Evolutionary conservation across 768 basidiomycete species (phyloP), one percentile per base, ranked within the genome.

Genomic region (Floccularia luteovirens): DNA sequence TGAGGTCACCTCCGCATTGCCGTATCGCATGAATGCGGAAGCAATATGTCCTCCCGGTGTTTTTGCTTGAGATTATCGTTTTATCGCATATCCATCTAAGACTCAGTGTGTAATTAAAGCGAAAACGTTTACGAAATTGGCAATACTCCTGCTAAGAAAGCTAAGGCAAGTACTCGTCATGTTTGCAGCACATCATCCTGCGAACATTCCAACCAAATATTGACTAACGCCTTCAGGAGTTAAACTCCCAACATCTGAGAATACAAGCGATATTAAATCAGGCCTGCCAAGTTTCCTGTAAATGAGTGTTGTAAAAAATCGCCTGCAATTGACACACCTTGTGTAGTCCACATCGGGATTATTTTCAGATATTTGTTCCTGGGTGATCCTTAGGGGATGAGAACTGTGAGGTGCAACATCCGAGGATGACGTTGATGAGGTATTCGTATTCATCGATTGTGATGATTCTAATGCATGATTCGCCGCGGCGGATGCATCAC

Each of bases 331-430:
- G 32, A 45, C 64, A 45, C 47, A 84, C 87, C 89, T 84, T 39
- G 94, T 97, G 58, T 96, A 92, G 60, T 98, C 94, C 30, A 94
- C 90, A 51, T 83, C 77, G 5, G 93, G 94, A 59, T 88, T 80
- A 59, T 84, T 90, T 56, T 76, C 71, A 33, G 75, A 75, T 49
- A 90, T 79, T 67, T 91, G 82, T 56, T 89, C 85, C 50, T 76
- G 74, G 17, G 84, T 85, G 77, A 94, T 90, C 48, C 64, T 70
- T 36, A 49, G 47, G 41, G 60, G 49, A 28, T 22, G 21, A 16
- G 3, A 12, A 23, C 30, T 28, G 17, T 35, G 44, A 32, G 41
- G 41, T 39, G 51, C 31, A 39, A 45, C 42, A 6, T 43, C 38
- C 42, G 37, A 44, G 31, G 51, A 24, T 30, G 42, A 38, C 21